A percentile compares a stretch with the other conserved stretches of the same genome.
Conservation (phyloP, 1,139 yeast genomes). For the Scheffersomyces insectosa region DNA sequence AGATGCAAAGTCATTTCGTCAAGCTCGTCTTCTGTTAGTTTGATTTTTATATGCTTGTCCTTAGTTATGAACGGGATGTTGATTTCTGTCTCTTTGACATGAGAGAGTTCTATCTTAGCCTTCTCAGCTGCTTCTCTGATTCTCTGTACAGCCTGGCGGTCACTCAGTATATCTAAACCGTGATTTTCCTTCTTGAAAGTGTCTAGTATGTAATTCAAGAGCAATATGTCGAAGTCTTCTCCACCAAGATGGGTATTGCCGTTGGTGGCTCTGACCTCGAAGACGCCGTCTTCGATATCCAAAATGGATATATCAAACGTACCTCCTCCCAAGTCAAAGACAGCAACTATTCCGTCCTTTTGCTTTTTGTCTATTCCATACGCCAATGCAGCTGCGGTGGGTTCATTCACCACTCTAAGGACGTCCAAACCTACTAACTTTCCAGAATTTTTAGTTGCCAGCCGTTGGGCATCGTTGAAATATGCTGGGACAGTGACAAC, state of each 20-base stretch:
- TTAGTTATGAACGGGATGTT: constrained; percentile 63
- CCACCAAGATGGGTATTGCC: constrained; percentile 87
- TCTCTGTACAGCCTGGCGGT: constrained; percentile 60
- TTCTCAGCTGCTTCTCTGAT: constrained; percentile 71
- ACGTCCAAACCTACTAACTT: constrained; percentile 66
- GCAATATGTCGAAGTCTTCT: constrained; percentile 71
- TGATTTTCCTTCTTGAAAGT: constrained; percentile 41
- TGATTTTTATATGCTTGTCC: constrained; percentile 51
- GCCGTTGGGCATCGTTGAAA: constrained; percentile 76
- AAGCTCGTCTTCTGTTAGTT: constrained; percentile 60
- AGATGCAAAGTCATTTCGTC: constrained; percentile 63
- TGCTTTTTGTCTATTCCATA: constrained; percentile 61
- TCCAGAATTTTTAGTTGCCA: constrained; percentile 75
- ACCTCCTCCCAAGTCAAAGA: constrained; percentile 82
- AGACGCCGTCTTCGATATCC: constrained; percentile 79
- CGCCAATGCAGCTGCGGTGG: constrained; percentile 82
- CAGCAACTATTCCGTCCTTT: constrained; percentile 68
- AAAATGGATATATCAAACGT: constrained; percentile 79
- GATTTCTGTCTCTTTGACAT: constrained; percentile 53
- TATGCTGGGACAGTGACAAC: constrained; percentile 83
- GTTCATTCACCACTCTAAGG: constrained; percentile 72
- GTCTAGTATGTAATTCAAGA: constrained; percentile 54
- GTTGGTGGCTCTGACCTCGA: constrained; percentile 80
- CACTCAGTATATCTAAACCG: constrained; percentile 46
- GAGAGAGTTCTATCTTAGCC: constrained; percentile 71